Evolutionary conservation across 164 flowering plant species (phyloP).

Genomic region (Litsea cubeba): DNA sequence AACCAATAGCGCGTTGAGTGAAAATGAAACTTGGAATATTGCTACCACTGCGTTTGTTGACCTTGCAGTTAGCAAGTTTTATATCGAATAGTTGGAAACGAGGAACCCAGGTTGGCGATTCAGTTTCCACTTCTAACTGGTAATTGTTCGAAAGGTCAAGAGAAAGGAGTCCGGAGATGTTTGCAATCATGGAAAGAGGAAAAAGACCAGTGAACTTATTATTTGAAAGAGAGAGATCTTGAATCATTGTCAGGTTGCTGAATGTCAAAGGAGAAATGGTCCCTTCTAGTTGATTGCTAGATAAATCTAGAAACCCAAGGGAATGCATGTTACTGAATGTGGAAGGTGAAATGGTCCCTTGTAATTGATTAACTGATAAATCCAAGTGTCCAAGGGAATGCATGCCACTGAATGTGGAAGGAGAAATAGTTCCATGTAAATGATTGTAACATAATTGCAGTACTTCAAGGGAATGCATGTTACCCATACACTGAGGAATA

Average conservation of each 20-base stretch:
- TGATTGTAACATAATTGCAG: neutral
- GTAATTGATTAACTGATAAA: neutral
- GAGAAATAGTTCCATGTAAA: no score
- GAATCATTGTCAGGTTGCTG: neutral
- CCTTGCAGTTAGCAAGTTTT: neutral
- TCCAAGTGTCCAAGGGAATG: neutral
- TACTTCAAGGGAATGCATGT: neutral
- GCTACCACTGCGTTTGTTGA: neutral
- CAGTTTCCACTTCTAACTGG: conserved; percentile 5
- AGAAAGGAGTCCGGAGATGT: neutral
- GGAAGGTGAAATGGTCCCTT: neutral
- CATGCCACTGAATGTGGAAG: neutral
- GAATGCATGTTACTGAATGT: conserved; percentile 1
- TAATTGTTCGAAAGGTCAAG: neutral
- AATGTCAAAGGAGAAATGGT: neutral
- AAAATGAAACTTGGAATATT: neutral
- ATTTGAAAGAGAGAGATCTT: neutral
- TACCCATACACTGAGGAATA: conserved; percentile 4
- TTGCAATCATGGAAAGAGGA: conserved; percentile 6
- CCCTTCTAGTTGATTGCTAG: conserved; percentile 2
- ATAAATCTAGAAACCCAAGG: neutral
- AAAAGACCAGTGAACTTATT: conserved; percentile 4
- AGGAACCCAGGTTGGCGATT: neutral
- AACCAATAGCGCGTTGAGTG: neutral
- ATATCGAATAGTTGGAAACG: neutral